Percentiles rank a stretch among this genome's conserved stretches.
Evolutionary conservation across 805 yeast species (phyloP).

Genomic region (Maudiozyma serrabonitensis): DNA sequence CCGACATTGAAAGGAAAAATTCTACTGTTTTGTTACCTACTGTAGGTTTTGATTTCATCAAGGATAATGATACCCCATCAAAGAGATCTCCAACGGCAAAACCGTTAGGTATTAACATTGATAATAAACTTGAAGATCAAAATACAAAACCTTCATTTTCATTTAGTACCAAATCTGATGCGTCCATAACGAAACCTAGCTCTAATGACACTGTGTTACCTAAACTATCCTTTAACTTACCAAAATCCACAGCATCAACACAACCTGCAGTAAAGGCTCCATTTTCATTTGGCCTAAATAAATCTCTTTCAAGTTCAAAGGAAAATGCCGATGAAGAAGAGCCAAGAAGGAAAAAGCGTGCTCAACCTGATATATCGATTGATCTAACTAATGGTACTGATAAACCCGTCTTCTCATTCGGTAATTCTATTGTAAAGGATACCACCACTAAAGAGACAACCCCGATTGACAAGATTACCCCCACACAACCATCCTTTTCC

Average conservation of each 20-base stretch:
- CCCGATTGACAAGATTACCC: background rate
- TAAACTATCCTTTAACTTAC: conserved; percentile 7
- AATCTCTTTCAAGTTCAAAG: background rate
- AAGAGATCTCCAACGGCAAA: conserved; percentile 4
- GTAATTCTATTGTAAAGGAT: background rate
- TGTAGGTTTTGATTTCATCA: conserved; percentile 26
- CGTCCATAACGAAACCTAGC: background rate
- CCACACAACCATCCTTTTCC: conserved; percentile 5
- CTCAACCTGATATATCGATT: conserved; percentile 2
- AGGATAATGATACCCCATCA: conserved; percentile 15
- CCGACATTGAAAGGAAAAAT: conserved; percentile 2
- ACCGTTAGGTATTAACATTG: background rate
- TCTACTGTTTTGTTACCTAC: conserved; percentile 17
- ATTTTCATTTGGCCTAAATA: background rate
- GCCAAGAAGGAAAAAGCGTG: conserved; percentile 6
- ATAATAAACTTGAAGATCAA: background rate
- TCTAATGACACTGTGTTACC: background rate
- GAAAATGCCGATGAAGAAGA: conserved; percentile 5
- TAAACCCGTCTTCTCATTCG: conserved; percentile 7
- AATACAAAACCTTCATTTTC: background rate
- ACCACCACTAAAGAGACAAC: background rate
- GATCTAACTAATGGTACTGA: conserved; percentile 5
- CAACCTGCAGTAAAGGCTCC: background rate
- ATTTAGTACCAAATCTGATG: background rate
- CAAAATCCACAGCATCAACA: background rate